Evolutionary conservation across 2,329 filamentous ascomycete species (phyloP), one percentile per base, ranked within the genome.

Genomic region (Drechslera avenae): DNA sequence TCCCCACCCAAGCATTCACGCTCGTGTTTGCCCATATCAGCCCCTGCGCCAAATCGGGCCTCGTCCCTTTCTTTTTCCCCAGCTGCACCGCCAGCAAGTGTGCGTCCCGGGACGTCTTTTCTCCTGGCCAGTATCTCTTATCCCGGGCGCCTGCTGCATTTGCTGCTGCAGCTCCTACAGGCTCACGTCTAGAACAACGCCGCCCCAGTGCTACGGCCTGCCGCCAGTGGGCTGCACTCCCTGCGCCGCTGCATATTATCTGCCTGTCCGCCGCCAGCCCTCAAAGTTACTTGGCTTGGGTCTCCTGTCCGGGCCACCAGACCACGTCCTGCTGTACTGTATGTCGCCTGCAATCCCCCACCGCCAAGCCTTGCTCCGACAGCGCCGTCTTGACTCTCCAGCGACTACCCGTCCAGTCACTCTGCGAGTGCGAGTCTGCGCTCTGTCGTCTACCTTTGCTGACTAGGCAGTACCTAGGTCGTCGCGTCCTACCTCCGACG

Each of bases 191-290:
- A 37, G 49, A 58, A 55, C 52, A 56, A 12, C 57, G 34, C 59
- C 56, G 55, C 62, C 56, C 61, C 46, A 50, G 57, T 54, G 43
- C 54, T 52, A 51, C 52, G 40, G 37, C 39, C 57, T 43, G 54
- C 59, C 56, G 50, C 63, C 66, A 67, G 56, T 67, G 54, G 64
- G 59, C 63, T 59, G 51, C 52, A 44, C 54, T 66, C 54, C 67
- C 65, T 69, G 55, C 59, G 57, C 62, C 46, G 62, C 66, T 66
- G 66, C 68, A 72, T 71, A 72, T 62, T 64, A 71, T 67, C 63
- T 68, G 50, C 46, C 51, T 50, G 45, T 48, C 58, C 57, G 57
- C 64, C 62, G 46, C 54, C 58, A 45, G 48, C 50, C 55, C 52
- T 61, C 56, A 8, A 28, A 28, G 51, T 61, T 61, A 64, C 67